phyloP scores from a whole-genome alignment of 768 basidiomycete genomes.

The Termitomyces titanicus region DNA sequence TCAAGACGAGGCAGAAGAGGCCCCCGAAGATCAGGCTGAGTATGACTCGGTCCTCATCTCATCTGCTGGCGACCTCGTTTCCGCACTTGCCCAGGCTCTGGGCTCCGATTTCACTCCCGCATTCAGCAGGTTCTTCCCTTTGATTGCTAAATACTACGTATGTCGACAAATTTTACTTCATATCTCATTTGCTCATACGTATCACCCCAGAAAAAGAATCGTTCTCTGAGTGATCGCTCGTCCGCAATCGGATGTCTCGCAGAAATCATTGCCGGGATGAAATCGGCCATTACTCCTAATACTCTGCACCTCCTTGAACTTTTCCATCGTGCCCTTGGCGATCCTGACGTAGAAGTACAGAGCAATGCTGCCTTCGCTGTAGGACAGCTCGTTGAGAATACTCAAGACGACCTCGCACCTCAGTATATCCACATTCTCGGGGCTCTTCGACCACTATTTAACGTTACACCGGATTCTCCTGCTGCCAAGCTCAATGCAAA shows the following conservation, averaged over 20 bases:
- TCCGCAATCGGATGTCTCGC: slow-evolving; percentile 92
- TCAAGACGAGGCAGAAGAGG: slow-evolving; percentile 83
- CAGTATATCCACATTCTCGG: slow-evolving; percentile 79
- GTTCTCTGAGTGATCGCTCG: slow-evolving; percentile 88
- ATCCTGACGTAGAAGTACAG: slow-evolving; percentile 88
- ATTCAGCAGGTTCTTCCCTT: slow-evolving; percentile 83
- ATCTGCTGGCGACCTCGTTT: slow-evolving; percentile 91
- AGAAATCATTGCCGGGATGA: slow-evolving; percentile 93
- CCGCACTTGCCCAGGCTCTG: slow-evolving; percentile 81
- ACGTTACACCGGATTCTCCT: slow-evolving; percentile 58
- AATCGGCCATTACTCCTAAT: slow-evolving; percentile 77
- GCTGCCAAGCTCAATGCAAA: slow-evolving; percentile 74
- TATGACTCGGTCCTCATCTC: slow-evolving; percentile 95
- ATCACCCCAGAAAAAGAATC: slow-evolving; percentile 65
- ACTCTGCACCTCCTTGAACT: slow-evolving; percentile 81
- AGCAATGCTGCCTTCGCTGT: slow-evolving; percentile 95
- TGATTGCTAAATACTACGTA: slow-evolving; percentile 91
- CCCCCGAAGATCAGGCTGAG: slow-evolving; percentile 88
- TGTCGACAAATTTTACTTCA: slow-evolving; percentile 25
- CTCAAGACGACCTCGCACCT: slow-evolving; percentile 71
- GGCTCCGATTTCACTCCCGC: slow-evolving; percentile 80
- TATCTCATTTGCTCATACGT: background rate
- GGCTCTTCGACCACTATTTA: slow-evolving; percentile 80
- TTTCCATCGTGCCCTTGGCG: slow-evolving; percentile 78
- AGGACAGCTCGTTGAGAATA: slow-evolving; percentile 88